Conservation (phyloP, 106 monocot species). For the Ottelia alismoides region DNA sequence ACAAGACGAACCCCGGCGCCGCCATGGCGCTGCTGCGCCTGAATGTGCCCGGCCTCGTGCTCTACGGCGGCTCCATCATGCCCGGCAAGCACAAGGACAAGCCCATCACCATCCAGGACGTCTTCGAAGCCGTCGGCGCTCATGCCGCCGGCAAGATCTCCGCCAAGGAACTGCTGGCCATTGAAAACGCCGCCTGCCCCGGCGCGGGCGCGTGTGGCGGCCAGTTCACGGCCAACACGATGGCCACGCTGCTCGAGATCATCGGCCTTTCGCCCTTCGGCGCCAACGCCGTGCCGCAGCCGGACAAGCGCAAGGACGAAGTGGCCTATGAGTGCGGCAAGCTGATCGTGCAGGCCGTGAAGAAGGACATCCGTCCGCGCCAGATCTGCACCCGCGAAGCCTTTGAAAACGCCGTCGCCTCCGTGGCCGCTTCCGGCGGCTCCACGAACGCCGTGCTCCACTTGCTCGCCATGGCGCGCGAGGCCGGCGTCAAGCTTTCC, state of each 20-base stretch:
- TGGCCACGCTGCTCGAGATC: neutral
- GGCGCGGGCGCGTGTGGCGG: too few relatives aligned
- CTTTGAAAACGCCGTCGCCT: too few relatives aligned
- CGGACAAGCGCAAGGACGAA: too few relatives aligned
- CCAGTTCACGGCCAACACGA: too few relatives aligned
- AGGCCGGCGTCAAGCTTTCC: too few relatives aligned
- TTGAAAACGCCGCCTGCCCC: neutral
- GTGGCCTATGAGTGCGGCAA: too few relatives aligned
- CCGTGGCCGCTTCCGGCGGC: too few relatives aligned
- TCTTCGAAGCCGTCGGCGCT: neutral
- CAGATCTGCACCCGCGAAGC: too few relatives aligned
- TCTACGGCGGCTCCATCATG: neutral
- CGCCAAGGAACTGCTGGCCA: neutral
- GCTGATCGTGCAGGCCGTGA: too few relatives aligned
- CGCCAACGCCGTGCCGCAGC: neutral
- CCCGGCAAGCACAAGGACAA: neutral
- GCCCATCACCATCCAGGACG: neutral
- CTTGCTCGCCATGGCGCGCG: too few relatives aligned
- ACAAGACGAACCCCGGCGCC: neutral
- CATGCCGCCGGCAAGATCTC: neutral
- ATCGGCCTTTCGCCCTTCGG: neutral
- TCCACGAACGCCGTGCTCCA: too few relatives aligned
- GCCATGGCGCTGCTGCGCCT: neutral
- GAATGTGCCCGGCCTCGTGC: neutral
- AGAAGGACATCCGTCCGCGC: too few relatives aligned